A percentile compares a stretch with the other conserved stretches of the same genome.
phyloP scores from a whole-genome alignment of 257 asterid species.

The Haberlea rhodopensis region DNA sequence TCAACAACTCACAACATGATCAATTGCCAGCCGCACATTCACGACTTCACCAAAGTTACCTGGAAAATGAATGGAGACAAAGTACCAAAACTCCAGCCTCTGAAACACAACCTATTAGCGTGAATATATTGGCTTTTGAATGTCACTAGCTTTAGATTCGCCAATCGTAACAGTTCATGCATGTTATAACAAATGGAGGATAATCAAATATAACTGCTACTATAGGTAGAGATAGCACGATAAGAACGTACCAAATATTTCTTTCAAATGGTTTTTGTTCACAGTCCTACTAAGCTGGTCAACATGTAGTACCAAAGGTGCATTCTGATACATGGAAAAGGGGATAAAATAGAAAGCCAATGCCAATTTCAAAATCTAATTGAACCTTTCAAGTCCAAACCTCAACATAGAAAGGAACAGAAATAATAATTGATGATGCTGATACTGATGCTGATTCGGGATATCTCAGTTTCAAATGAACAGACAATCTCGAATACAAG shows the following conservation, averaged over 20 bases:
- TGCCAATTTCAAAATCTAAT: not conserved
- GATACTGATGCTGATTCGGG: too few relatives aligned
- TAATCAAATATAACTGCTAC: not conserved
- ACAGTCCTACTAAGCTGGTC: slow-evolving; percentile 94
- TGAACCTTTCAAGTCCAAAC: not conserved
- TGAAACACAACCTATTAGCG: not conserved
- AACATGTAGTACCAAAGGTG: slow-evolving; percentile 83
- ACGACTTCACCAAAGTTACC: slow-evolving; percentile 98
- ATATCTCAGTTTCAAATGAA: not conserved
- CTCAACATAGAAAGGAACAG: too few relatives aligned
- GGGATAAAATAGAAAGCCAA: not conserved
- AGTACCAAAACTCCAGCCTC: not conserved
- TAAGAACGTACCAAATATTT: slow-evolving; percentile 71
- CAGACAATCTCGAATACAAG: too few relatives aligned
- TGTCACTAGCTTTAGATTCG: slow-evolving; percentile 5
- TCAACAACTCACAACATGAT: slow-evolving; percentile 60
- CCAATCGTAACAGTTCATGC: not conserved
- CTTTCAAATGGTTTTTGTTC: slow-evolving; percentile 91
- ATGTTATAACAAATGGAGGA: not conserved
- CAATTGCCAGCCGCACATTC: slow-evolving; percentile 74
- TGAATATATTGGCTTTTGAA: slow-evolving; percentile 10
- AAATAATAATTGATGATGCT: not conserved
- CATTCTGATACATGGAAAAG: slow-evolving; percentile 38
- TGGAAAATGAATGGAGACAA: slow-evolving; percentile 27
- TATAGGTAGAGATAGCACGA: not conserved